phyloP scores from a whole-genome alignment of 148 eudicot species.

The Hydrangea macrophylla region DNA sequence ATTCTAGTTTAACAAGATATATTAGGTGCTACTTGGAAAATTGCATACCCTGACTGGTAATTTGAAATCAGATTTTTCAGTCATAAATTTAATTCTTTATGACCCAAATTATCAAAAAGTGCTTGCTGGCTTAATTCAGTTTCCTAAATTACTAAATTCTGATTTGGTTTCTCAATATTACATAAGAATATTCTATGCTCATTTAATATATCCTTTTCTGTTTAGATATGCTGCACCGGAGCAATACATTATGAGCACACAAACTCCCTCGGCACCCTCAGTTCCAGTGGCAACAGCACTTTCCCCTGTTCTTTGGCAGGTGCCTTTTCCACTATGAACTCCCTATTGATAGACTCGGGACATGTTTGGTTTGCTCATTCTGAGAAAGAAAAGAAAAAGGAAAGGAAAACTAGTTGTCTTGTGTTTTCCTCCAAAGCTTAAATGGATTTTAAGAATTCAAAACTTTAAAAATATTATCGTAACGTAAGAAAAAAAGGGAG shows the following conservation, averaged over 20 bases:
- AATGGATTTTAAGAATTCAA: too few relatives aligned
- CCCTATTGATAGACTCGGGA: too few relatives aligned
- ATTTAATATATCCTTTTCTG: background rate
- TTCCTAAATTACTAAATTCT: background rate
- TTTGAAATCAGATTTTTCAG: background rate
- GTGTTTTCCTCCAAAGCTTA: too few relatives aligned
- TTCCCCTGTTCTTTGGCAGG: conserved; percentile 99
- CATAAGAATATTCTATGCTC: background rate
- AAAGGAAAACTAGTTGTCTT: too few relatives aligned
- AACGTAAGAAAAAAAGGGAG: too few relatives aligned
- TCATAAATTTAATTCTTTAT: background rate
- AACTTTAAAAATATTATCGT: too few relatives aligned
- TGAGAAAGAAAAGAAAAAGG: too few relatives aligned
- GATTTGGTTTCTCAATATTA: background rate
- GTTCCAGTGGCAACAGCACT: conserved; percentile 96
- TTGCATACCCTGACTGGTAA: background rate
- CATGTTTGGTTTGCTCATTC: too few relatives aligned
- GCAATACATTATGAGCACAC: conserved; percentile 99
- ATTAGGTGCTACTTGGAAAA: background rate
- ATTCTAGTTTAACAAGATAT: background rate
- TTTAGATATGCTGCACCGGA: conserved; percentile 96
- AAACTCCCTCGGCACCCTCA: conserved; percentile 99
- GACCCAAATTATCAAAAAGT: background rate
- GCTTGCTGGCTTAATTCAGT: background rate
- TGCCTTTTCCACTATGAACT: conserved; percentile 14